Base-by-base conservation (phyloP, 2,329 filamentous ascomycete species). In the Claviceps maximensis region DNA sequence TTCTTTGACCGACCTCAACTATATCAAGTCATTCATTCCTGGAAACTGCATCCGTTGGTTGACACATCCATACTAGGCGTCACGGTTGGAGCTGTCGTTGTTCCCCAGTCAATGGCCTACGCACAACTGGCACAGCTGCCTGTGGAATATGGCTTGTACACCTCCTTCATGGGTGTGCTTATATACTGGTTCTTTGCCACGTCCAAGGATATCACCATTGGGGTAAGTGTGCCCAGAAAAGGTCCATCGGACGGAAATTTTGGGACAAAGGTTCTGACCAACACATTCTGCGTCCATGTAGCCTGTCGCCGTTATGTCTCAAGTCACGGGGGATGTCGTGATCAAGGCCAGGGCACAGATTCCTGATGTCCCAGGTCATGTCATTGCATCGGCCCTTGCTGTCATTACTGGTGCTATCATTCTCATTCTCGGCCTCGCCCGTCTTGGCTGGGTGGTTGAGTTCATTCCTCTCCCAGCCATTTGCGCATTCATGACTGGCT, bases 141-240 rank as follows among this genome's bases (percentile, higher is more conserved):
- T 4, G 68, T 74, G 27, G 71, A 78, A 57, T 78, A 73, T 60
- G 75, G 75, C 15, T 61, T 78, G 19, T 71, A 71, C 60, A 90
- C 91, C 1, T 95, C 90, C 0, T 97, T 97, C 64, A 95, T 96
- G 81, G 91, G 91, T 55, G 90, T 96, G 21, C 69, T 95, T 57
- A 76, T 95, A 60, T 97, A 97, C 70, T 97, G 91, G 91, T 90
- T 95, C 68, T 97, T 97, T 64, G 91, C 90, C 41, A 97, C 91
- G 0, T 96, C 90, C 25, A 97, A 97, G 60, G 74, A 77, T 69
- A 94, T 95, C 64, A 93, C 88, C 19, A 93, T 94, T 58, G 88
- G 88, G 41, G 82, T 86, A 74, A 70, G 81, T 76, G 4, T 3
- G 21, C 9, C 49, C 23, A 44, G 44, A 31, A n/a, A n/a, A n/a